Conservation (phyloP, 371 early-diverging fungal genomes). For the Zychaea mexicana region DNA sequence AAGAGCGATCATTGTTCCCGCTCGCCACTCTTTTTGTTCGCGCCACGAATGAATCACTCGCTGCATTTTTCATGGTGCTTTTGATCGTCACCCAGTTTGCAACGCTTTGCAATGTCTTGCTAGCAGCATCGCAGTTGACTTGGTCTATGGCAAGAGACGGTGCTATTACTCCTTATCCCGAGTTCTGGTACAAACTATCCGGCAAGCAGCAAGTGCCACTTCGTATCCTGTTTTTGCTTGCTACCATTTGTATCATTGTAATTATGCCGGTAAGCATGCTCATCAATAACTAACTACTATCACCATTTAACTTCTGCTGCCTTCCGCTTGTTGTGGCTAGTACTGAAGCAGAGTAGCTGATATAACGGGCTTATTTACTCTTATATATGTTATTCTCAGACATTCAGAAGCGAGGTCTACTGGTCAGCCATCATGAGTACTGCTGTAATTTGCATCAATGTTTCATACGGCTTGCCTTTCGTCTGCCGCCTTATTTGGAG, state of each 20-base stretch:
- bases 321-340: too few species aligned
- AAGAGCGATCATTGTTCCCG: conserved; percentile 15
- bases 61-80: conserved; percentile 28
- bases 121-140: conserved; percentile 18
- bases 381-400: conserved; percentile 7
- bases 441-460: conserved; percentile 25
- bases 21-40: conserved; percentile 21
- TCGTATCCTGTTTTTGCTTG: conserved; percentile 15
- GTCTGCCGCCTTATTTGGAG: conserved; percentile 31
- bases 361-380: neutral
- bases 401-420: conserved; percentile 23
- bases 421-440: conserved; percentile 28
- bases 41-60: conserved; percentile 12
- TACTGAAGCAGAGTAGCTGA: too few species aligned
- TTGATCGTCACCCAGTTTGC: conserved; percentile 27
- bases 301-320: too few species aligned
- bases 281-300: too few species aligned
- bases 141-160: conserved; percentile 30
- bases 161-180: conserved; percentile 18
- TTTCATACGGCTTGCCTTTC: conserved; percentile 28
- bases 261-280: conserved; percentile 32
- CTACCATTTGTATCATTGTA: conserved; percentile 20
- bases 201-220: conserved; percentile 19
- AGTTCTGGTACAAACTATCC: conserved; percentile 23
- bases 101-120: conserved; percentile 19